Percentiles rank a stretch among this genome's conserved stretches.
Conservation (phyloP, 2,329 filamentous ascomycete species). For the Fusarium compactum region DNA sequence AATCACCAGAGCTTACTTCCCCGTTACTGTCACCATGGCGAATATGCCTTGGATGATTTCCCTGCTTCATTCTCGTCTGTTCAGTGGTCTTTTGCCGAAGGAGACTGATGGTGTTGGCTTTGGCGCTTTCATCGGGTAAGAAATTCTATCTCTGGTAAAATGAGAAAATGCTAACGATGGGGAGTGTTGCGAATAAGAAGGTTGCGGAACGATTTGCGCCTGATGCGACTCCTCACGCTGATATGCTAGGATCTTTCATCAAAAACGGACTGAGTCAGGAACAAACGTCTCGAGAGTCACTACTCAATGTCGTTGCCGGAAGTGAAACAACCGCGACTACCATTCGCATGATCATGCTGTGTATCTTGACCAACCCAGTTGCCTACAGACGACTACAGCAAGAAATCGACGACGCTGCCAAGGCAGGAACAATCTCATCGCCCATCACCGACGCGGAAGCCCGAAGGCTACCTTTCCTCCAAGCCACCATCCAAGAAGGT, state of each 20-base stretch:
- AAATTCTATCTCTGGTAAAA: neutral
- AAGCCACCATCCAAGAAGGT: constrained; percentile 63
- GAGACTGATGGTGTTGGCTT: constrained; percentile 48
- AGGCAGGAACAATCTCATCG: constrained; percentile 45
- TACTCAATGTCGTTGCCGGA: constrained; percentile 54
- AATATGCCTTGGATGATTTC: constrained; percentile 9
- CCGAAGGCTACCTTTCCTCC: constrained; percentile 59
- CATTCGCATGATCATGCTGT: constrained; percentile 62
- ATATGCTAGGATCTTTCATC: constrained; percentile 59
- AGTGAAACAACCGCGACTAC: constrained; percentile 54
- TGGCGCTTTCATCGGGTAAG: constrained; percentile 22
- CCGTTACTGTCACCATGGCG: constrained; percentile 3
- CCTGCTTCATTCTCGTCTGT: neutral
- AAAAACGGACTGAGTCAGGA: constrained; percentile 53
- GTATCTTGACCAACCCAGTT: constrained; percentile 62
- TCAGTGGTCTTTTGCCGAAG: constrained; percentile 51
- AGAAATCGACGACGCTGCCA: constrained; percentile 63
- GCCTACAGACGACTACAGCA: constrained; percentile 60
- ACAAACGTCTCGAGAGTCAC: constrained; percentile 50
- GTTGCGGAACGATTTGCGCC: constrained; percentile 6
- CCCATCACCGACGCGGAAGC: constrained; percentile 52
- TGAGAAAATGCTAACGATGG: constrained; percentile 43
- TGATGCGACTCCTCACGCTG: constrained; percentile 23
- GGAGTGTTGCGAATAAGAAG: constrained; percentile 30
- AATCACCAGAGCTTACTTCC: constrained; percentile 16